These are phyloP conservation scores for Brassica hybrid DNA, from an alignment of 441 rosid genomes.

Conservation along the genomic window DNA sequence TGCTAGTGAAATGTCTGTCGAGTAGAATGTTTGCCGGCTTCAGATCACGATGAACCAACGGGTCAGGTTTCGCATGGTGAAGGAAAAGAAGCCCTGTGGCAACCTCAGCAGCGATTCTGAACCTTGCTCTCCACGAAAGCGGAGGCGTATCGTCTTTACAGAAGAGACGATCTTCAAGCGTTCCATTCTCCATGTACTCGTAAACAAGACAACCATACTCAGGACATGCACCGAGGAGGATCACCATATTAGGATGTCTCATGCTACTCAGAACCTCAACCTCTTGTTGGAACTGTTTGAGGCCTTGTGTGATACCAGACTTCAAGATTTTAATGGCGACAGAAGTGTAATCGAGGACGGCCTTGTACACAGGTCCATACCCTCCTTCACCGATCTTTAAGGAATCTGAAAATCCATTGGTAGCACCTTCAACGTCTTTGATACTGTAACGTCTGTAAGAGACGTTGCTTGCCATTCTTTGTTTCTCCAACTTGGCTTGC, in stretches of 20 bases:
- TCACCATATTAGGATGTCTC: conserved; percentile 84
- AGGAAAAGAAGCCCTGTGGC: conserved; percentile 77
- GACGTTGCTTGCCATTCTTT: conserved; percentile 31
- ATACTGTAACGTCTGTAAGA: conserved; percentile 60
- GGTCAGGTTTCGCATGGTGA: conserved; percentile 80
- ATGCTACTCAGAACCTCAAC: conserved; percentile 79
- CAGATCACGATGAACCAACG: conserved; percentile 80
- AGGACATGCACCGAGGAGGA: conserved; percentile 87
- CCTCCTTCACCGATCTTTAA: conserved; percentile 88
- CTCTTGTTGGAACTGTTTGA: conserved; percentile 74
- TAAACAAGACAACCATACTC: conserved; percentile 81
- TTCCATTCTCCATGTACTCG: conserved; percentile 86
- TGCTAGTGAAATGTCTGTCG: conserved; percentile 60
- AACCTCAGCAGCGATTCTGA: conserved; percentile 75
- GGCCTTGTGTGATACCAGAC: conserved; percentile 47
- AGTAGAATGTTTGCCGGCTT: conserved; percentile 85
- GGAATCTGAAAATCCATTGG: conserved; percentile 51
- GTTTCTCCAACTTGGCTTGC: conserved; percentile 43
- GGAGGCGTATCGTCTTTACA: conserved; percentile 59
- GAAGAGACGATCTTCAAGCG: conserved; percentile 80
- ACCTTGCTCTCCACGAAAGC: conserved; percentile 68
- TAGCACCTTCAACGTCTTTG: conserved; percentile 66
- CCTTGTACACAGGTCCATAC: conserved; percentile 78
- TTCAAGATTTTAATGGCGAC: conserved; percentile 79
- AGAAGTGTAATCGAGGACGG: conserved; percentile 54